Evolutionary conservation across 345 rosid genomes (phyloP), one percentile per base, ranked within the genome.

Genomic region (Murraya paniculata): DNA sequence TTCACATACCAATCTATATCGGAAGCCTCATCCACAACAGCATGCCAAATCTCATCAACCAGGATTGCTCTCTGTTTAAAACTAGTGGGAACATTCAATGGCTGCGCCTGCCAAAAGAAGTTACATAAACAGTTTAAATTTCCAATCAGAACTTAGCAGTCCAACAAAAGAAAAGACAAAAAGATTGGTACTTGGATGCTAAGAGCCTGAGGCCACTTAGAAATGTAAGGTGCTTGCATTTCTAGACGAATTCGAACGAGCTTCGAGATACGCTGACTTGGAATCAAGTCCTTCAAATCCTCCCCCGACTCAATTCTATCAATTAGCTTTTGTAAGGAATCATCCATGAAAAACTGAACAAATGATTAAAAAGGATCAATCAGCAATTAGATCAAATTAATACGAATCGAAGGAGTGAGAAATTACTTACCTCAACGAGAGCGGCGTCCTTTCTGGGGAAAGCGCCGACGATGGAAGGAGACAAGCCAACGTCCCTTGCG

Each of bases 131-230:
- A 59, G 24, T 31, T 70, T 45, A 39, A 71, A 8, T 53, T 53
- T 69, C 64, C 27, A 27, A 25, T 27, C 8, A 21, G 9, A 55
- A 64, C 27, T 30, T 38, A 73, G 61, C 77, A 41, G 21, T 68
- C 18, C 24, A 65, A 67, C 48, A 68, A 66, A 36, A 45, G 27
- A 53, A 57, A 58, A 16, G 64, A 25, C 16, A 74, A 18, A 79
- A 25, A 36, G 28, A 38, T 2, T 25, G 18, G 62, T 81, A 90
- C 97, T 83, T 96, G 99, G 80, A 96, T 92, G 90, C 98, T 93
- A 22, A 96, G 93, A 81, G 97, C 98, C 80, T 96, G 98, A 8
- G 98, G 90, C 98, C 97, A 96, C 84, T 94, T 94, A 28, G 97
- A 91, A 72, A 94, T 84, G 78, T 90, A 90, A n/a, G 98, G 95